Evolutionary conservation across 2,329 filamentous ascomycete genomes (phyloP).

Genomic region (Davidsoniella neocaledoniae): DNA sequence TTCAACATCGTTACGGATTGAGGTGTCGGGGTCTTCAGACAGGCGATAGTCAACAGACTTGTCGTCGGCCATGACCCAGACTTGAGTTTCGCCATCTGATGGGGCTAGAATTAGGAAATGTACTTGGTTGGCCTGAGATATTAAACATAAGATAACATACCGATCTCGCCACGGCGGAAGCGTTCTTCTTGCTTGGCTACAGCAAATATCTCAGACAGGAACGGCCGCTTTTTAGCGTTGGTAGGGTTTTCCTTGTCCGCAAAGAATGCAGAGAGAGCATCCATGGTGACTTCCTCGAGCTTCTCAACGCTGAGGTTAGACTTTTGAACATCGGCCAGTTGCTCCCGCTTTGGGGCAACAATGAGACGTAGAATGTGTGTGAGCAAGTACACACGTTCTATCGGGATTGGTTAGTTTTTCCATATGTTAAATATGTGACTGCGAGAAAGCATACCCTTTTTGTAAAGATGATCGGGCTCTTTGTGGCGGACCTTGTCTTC

Average conservation of each 20-base stretch:
- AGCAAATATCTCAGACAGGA: conserved; percentile 43
- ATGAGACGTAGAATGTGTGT: conserved; percentile 44
- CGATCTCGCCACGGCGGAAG: conserved; percentile 38
- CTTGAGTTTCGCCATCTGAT: conserved; percentile 29
- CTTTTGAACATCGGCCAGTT: conserved; percentile 36
- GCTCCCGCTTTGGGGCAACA: conserved; percentile 30
- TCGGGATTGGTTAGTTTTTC: background rate
- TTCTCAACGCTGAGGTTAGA: conserved; percentile 36
- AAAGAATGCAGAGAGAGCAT: conserved; percentile 42
- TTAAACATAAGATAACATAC: conserved; percentile 22
- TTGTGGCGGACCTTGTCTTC: conserved; percentile 45
- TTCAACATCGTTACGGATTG: no score
- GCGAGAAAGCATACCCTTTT: conserved; percentile 33
- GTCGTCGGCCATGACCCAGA: conserved; percentile 36
- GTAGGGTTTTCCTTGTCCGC: conserved; percentile 34
- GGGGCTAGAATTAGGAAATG: background rate
- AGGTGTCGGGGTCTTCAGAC: no score
- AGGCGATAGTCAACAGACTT: conserved; percentile 20
- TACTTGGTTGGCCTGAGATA: conserved; percentile 11
- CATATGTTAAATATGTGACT: conserved; percentile 1
- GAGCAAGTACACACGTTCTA: conserved; percentile 42
- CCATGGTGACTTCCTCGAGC: conserved; percentile 40
- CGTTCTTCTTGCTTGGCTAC: conserved; percentile 40
- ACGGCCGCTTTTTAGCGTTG: conserved; percentile 38
- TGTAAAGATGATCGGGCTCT: conserved; percentile 58